Percentiles rank a stretch among this genome's conserved stretches.
These are phyloP conservation scores for Mycena chlorophos DNA, from an alignment of 768 basidiomycete species.

Conservation along the genomic window DNA sequence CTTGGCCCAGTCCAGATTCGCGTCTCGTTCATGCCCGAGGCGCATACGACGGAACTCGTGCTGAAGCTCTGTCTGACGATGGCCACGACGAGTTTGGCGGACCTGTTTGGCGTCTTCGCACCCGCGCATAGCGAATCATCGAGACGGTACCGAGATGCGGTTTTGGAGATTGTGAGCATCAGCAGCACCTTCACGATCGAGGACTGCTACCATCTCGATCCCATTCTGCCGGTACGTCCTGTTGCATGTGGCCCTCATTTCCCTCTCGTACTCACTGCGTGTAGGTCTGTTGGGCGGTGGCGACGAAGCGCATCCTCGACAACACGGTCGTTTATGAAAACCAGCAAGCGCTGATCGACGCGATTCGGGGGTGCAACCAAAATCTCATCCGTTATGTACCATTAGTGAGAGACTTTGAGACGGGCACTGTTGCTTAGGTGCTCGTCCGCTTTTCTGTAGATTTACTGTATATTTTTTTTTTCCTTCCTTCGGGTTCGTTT, in stretches of 20 bases:
- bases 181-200: conserved; percentile 18
- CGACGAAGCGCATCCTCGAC: conserved; percentile 18
- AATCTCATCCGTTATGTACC: conserved; percentile 16
- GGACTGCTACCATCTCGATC: conserved; percentile 19
- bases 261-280: neutral
- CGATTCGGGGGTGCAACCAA: conserved; percentile 18
- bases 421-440: neutral
- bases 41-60: conserved; percentile 8
- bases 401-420: conserved; percentile 13
- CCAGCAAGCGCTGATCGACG: conserved; percentile 17
- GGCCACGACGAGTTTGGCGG: conserved; percentile 14
- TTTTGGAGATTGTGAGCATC: conserved; percentile 20
- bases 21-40: conserved; percentile 17
- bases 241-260: neutral
- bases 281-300: conserved; percentile 20
- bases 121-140: conserved; percentile 18
- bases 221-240: conserved; percentile 16
- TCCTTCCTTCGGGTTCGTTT: neutral
- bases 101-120: conserved; percentile 20
- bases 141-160: conserved; percentile 13
- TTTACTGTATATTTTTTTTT: neutral
- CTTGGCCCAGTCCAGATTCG: conserved; percentile 7
- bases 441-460: neutral
- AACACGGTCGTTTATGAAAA: conserved; percentile 20
- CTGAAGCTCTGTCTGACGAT: conserved; percentile 16